phyloP scores from a whole-genome alignment of 2,329 filamentous ascomycete genomes.

The Colletotrichum tropicicola region DNA sequence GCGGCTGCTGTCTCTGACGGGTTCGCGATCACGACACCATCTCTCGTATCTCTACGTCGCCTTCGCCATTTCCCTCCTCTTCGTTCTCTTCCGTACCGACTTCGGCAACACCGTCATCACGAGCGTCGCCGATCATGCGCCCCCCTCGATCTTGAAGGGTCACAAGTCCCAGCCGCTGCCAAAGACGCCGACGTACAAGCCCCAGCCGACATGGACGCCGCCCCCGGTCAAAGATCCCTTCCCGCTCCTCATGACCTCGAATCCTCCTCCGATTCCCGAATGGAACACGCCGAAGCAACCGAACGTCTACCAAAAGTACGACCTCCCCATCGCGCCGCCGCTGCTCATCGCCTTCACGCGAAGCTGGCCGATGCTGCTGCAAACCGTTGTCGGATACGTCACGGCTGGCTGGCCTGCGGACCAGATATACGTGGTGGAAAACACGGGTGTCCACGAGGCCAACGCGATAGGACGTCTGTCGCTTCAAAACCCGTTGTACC shows the following conservation, averaged over 20 bases:
- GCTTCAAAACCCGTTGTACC: constrained; percentile 64
- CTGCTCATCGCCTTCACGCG: constrained; percentile 68
- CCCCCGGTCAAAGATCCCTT: constrained; percentile 54
- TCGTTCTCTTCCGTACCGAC: not conserved
- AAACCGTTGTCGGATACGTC: constrained; percentile 65
- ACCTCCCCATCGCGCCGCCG: constrained; percentile 52
- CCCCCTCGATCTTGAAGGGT: not conserved
- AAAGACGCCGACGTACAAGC: constrained; percentile 19
- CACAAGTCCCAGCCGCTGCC: not conserved
- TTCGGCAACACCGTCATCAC: not conserved
- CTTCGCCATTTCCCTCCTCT: not conserved
- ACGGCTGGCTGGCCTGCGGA: constrained; percentile 66
- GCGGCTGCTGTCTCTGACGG: constrained; percentile 15
- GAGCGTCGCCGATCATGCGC: not conserved
- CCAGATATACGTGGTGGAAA: constrained; percentile 68
- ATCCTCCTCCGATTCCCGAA: constrained; percentile 50
- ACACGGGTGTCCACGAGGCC: constrained; percentile 64
- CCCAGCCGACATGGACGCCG: constrained; percentile 34
- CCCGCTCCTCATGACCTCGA: constrained; percentile 45
- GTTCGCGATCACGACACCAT: not conserved
- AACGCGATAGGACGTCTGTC: constrained; percentile 57
- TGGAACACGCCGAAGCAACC: constrained; percentile 51
- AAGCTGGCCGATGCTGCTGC: constrained; percentile 63
- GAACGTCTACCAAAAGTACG: constrained; percentile 48
- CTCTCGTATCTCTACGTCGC: not conserved